Conservation (phyloP, 371 early-diverging fungal species). For the Rhizopus delemar region DNA sequence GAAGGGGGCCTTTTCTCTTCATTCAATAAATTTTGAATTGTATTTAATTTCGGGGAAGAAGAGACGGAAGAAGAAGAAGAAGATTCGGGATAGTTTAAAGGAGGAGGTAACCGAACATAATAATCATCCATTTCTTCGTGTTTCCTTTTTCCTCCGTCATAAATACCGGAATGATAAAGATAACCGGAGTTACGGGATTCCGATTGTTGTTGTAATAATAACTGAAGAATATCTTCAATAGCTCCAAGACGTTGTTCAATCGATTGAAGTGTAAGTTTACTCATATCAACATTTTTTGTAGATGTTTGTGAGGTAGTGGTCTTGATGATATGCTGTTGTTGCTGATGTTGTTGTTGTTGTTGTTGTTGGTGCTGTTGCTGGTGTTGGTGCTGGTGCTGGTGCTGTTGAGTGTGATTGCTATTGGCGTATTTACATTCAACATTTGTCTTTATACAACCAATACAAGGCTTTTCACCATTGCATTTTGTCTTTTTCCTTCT, state of each 20-base stretch:
- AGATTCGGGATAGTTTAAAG: conserved; percentile 25
- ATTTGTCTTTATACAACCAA: conserved; percentile 41
- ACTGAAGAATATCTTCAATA: conserved; percentile 44
- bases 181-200: conserved; percentile 14
- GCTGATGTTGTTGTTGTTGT: conserved; percentile 10
- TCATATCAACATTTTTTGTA: conserved; percentile 2
- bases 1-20: conserved; percentile 20
- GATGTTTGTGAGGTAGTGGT: conserved; percentile 2
- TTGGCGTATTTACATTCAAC: conserved; percentile 42
- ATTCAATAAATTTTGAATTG: conserved; percentile 39
- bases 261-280: conserved; percentile 30
- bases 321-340: neutral
- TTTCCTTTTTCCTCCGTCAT: conserved; percentile 16
- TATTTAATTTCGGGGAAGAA: conserved; percentile 26
- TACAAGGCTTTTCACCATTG: conserved; percentile 39
- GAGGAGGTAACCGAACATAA: conserved; percentile 20
- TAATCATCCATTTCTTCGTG: conserved; percentile 8
- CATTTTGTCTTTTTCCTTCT: conserved; percentile 27
- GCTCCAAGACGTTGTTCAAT: conserved; percentile 43
- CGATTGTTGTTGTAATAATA: conserved; percentile 24
- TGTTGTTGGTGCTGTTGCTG: conserved; percentile 18
- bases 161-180: conserved; percentile 23
- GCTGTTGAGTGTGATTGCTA: conserved; percentile 22
- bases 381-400: neutral
- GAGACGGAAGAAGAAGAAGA: conserved; percentile 36